phyloP scores from a whole-genome alignment of 257 asterid species.

The Misopates orontium region DNA sequence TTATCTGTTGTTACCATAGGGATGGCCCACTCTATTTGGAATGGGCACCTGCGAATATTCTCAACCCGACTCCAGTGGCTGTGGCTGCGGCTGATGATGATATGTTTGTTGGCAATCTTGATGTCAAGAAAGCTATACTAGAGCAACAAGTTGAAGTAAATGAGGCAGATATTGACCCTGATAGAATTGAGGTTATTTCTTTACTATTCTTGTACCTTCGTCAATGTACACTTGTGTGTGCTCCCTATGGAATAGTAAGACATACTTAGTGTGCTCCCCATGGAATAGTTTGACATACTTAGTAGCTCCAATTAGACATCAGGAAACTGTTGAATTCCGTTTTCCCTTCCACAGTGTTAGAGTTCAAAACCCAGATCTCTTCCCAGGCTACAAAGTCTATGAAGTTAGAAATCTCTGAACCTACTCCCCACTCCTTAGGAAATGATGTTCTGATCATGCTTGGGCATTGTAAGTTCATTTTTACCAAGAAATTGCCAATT shows the following conservation, averaged over 20 bases:
- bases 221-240: too few relatives aligned
- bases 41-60: slow-evolving; percentile 93
- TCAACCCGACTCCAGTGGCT: slow-evolving; percentile 47
- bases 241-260: not conserved
- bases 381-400: not conserved
- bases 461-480: not conserved
- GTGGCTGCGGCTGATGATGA: slow-evolving; percentile 41
- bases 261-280: not conserved
- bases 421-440: not conserved
- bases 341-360: not conserved
- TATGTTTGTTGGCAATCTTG: slow-evolving; percentile 48
- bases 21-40: slow-evolving; percentile 93
- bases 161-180: slow-evolving; percentile 73
- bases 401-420: not conserved
- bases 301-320: not conserved
- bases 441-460: not conserved
- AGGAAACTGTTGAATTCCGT: too few relatives aligned
- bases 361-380: not conserved
- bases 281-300: not conserved
- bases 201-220: not conserved
- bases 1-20: slow-evolving; percentile 41
- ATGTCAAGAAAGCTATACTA: slow-evolving; percentile 48
- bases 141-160: slow-evolving; percentile 59
- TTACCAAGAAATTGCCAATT: not conserved
- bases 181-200: slow-evolving; percentile 79